Conservation (phyloP, 2,329 filamentous ascomycete genomes). For the Calycina herbarum region DNA sequence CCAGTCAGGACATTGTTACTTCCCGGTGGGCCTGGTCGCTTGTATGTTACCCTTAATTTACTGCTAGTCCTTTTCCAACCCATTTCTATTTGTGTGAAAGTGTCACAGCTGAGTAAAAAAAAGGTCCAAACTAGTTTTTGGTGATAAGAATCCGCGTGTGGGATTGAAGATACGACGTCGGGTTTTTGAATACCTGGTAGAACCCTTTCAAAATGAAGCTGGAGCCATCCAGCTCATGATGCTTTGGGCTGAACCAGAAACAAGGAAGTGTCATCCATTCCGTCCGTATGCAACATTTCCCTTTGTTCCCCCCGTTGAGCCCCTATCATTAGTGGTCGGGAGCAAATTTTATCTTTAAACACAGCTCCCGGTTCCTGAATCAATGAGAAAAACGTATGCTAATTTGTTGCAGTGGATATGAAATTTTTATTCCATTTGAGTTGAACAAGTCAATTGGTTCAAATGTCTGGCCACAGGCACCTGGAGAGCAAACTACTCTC, state of each 20-base stretch:
- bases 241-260: background rate
- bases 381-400: too few species aligned
- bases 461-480: background rate
- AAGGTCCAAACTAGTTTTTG: background rate
- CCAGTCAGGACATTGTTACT: background rate
- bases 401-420: background rate
- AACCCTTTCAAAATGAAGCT: background rate
- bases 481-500: background rate
- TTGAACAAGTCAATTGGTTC: background rate
- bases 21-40: background rate
- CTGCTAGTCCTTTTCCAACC: background rate
- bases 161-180: background rate
- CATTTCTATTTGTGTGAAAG: background rate
- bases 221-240: background rate
- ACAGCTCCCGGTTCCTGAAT: too few species aligned
- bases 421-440: background rate
- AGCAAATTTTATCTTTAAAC: too few species aligned
- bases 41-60: background rate
- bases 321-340: too few species aligned
- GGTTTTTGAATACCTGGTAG: background rate
- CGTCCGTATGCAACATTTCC: background rate
- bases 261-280: background rate
- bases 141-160: background rate
- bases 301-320: too few species aligned
- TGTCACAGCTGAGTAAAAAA: background rate